Evolutionary conservation across 306 rosid species (phyloP), one percentile per base, ranked within the genome.

Genomic region (Inga laurina): DNA sequence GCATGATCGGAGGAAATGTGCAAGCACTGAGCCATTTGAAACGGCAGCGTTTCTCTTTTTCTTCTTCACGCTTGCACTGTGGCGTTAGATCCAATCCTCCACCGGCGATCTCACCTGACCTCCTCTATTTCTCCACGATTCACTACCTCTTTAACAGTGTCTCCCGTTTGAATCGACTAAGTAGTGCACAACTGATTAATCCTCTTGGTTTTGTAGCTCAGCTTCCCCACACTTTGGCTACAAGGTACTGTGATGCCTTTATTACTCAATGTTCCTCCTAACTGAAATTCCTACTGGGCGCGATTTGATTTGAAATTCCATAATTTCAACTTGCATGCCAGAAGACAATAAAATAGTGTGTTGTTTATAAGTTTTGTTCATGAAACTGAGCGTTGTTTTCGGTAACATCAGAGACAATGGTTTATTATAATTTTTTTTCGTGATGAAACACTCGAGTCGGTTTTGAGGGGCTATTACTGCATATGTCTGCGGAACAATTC

Each of bases 41-140:
- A 87, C 89, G 89, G 75, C 91, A 79, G 35, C 90, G 82, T 76
- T 84, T 82, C 21, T 65, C 49, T 54, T 57, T 82, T 78, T 81
- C 45, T 70, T 83, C 66, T 44, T 56, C 75, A 72, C 22, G 22
- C 66, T 74, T 74, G 39, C 54, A 21, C 43, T 81, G 80, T 80
- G 69, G 79, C 51, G 79, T 80, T 82, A 84, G 90, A 87, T 89
- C 92, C 87, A 67, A 67, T 81, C 81, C 16, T 11, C 34, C 87
- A 74, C 80, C 89, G 76, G 68, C 79, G 92, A 88, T 92, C 89
- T 84, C 92, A 83, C 48, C 89, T 85, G 90, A 85, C 61, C 69
- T 73, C 61, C 70, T 72, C 85, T 76, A 79, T 46, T 66, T 77
- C 82, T 18, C 59, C 21, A 13, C 72, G 67, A 56, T 49, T 37